phyloP scores from a whole-genome alignment of 164 flowering plant genomes.

The Buxus sempervirens region DNA sequence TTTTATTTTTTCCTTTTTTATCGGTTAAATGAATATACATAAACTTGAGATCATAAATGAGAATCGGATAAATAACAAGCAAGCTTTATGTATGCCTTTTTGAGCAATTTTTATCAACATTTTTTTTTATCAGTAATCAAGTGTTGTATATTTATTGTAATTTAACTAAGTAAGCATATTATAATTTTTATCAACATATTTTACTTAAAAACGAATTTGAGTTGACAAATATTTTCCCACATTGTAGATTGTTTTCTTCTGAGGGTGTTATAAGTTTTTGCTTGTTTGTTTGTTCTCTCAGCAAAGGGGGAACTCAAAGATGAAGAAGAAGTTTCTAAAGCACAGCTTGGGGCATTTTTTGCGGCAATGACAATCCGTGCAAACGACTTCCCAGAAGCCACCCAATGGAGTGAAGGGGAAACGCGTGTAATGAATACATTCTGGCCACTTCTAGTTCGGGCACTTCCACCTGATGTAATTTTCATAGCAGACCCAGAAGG shows the following conservation, averaged over 20 bases:
- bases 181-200: no score
- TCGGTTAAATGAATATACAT: neutral
- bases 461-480: slow-evolving; percentile 70
- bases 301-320: slow-evolving; percentile 84
- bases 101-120: neutral
- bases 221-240: neutral
- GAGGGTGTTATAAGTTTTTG: neutral
- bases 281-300: slow-evolving; percentile 19
- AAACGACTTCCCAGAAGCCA: slow-evolving; percentile 84
- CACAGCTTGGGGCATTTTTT: slow-evolving; percentile 96
- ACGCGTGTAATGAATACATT: slow-evolving; percentile 71
- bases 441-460: slow-evolving; percentile 79
- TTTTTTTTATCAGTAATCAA: no score
- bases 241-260: neutral
- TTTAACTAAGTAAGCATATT: no score
- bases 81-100: neutral
- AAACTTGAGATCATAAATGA: neutral
- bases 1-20: no score
- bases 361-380: slow-evolving; percentile 96
- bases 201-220: no score
- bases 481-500: slow-evolving; percentile 99
- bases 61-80: neutral
- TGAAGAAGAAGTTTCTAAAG: slow-evolving; percentile 80
- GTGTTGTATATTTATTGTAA: no score
- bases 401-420: slow-evolving; percentile 99